Conservation (phyloP, 306 rosid genomes). For the Citrullus colocynthis region DNA sequence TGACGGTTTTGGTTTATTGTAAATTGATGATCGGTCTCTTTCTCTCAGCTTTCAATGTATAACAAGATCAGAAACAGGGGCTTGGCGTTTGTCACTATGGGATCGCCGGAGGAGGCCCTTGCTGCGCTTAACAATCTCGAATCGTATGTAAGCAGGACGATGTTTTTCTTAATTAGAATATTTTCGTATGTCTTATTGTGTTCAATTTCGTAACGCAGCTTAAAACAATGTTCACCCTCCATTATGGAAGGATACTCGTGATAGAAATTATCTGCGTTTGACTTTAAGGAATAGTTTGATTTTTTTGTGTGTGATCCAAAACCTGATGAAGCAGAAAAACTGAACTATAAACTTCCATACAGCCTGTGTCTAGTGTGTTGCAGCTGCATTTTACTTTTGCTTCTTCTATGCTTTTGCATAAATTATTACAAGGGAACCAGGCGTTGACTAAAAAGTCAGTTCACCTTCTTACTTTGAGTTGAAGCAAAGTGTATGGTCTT, state of each 20-base stretch:
- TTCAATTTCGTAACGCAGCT: background rate
- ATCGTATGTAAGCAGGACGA: conserved; percentile 51
- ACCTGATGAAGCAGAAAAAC: background rate
- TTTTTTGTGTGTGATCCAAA: background rate
- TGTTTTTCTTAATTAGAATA: background rate
- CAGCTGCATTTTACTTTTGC: background rate
- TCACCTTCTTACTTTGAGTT: background rate
- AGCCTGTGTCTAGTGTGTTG: background rate
- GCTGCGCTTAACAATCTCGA: conserved; percentile 53
- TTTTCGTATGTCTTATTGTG: background rate
- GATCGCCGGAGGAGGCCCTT: conserved; percentile 74
- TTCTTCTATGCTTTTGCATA: background rate
- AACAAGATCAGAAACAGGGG: conserved; percentile 70
- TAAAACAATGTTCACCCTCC: background rate
- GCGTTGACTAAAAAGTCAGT: background rate
- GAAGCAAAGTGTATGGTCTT: background rate
- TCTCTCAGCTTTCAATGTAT: conserved; percentile 60
- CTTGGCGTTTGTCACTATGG: conserved; percentile 93
- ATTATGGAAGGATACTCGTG: background rate
- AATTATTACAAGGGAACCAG: background rate
- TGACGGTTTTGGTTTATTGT: background rate
- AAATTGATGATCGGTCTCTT: background rate
- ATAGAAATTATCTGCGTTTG: background rate
- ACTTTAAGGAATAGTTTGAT: background rate
- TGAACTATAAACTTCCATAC: background rate